A percentile compares a stretch with the other conserved stretches of the same genome.
These are phyloP conservation scores for Aspergillus latus DNA, from an alignment of 2,329 filamentous ascomycete genomes.

Conservation along the genomic window DNA sequence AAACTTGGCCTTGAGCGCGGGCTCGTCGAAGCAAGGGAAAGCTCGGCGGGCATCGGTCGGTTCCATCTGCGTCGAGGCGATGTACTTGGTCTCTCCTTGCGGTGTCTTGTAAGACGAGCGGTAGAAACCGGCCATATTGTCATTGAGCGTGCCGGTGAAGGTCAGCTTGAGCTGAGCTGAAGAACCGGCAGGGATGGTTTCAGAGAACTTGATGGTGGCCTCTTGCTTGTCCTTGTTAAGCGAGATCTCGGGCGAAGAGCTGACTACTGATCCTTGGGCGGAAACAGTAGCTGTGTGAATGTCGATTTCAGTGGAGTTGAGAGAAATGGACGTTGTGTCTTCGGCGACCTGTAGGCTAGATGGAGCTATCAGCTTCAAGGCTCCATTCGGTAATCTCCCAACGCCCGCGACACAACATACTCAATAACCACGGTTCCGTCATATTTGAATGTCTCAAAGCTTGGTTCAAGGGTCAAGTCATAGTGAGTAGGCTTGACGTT, in stretches of 20 bases:
- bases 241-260: conserved; percentile 65
- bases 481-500: conserved; percentile 94
- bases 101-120: conserved; percentile 85
- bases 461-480: conserved; percentile 84
- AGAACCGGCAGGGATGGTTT: conserved; percentile 69
- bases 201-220: conserved; percentile 75
- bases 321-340: conserved; percentile 78
- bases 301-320: conserved; percentile 85
- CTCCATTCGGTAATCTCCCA: background rate
- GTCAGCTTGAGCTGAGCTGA: conserved; percentile 76
- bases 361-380: conserved; percentile 6
- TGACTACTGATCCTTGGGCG: conserved; percentile 54
- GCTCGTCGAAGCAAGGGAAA: conserved; percentile 96
- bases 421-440: conserved; percentile 82
- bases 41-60: conserved; percentile 88
- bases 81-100: conserved; percentile 74
- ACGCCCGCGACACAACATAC: conserved; percentile 40
- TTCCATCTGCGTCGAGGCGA: conserved; percentile 97
- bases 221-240: conserved; percentile 79
- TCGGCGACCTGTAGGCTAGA: conserved; percentile 73
- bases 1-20: conserved; percentile 88
- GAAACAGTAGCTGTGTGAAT: conserved; percentile 73
- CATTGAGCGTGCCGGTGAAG: conserved; percentile 79
- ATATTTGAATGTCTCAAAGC: conserved; percentile 85
- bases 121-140: conserved; percentile 98